Conservation (phyloP, 1,284 basidiomycete genomes). For the Golubevia pallescens region DNA sequence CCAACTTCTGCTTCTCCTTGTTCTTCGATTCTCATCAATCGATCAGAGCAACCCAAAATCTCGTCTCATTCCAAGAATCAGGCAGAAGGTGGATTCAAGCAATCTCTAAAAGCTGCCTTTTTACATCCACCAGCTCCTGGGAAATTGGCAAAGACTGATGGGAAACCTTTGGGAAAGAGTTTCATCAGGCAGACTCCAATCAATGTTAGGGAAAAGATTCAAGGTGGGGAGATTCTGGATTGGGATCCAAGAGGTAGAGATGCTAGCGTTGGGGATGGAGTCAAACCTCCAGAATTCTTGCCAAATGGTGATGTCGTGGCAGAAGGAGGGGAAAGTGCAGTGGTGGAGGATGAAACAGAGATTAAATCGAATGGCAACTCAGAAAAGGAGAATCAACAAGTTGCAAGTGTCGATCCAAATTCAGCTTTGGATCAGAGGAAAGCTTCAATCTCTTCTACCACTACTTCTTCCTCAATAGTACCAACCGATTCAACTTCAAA, state of each 20-base stretch:
- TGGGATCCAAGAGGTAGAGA: constrained; percentile 39
- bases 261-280: constrained; percentile 34
- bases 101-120: constrained; percentile 42
- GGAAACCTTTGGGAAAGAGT: constrained; percentile 35
- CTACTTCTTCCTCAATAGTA: background rate
- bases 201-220: constrained; percentile 13
- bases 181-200: constrained; percentile 33
- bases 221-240: constrained; percentile 39
- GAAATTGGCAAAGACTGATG: constrained; percentile 31
- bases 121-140: constrained; percentile 34
- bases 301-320: constrained; percentile 24
- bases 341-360: constrained; percentile 15
- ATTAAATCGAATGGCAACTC: constrained; percentile 14
- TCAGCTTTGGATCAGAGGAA: too few relatives aligned
- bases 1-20: too few relatives aligned
- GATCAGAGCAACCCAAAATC: too few relatives aligned
- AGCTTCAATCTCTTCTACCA: background rate
- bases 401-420: too few relatives aligned
- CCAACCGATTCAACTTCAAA: background rate
- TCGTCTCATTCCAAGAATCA: background rate
- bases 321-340: constrained; percentile 17
- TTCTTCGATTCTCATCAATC: too few relatives aligned
- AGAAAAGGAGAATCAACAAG: constrained; percentile 1
- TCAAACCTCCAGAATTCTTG: constrained; percentile 22
- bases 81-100: constrained; percentile 18